phyloP scores from a whole-genome alignment of 202 grass and related monocot genomes.

The Saccharum hybrid region DNA sequence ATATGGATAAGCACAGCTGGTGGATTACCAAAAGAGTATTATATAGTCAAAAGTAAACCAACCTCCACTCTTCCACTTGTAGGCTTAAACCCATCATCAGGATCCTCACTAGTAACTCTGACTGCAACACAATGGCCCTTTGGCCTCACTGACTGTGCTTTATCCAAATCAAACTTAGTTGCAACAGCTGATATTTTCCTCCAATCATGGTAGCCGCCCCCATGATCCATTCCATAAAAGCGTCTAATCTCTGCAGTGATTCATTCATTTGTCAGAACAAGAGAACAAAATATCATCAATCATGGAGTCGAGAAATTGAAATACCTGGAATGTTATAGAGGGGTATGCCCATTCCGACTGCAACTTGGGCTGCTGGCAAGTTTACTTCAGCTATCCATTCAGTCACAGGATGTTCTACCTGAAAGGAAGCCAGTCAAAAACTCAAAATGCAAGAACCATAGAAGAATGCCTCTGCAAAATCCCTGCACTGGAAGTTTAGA shows the following conservation, averaged over 20 bases:
- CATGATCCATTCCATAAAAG: constrained; percentile 93
- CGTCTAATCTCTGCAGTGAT: constrained; percentile 78
- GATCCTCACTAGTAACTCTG: constrained; percentile 97
- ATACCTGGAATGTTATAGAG: constrained; percentile 96
- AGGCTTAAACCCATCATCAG: constrained; percentile 99
- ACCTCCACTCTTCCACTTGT: constrained; percentile 96
- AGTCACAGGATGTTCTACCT: constrained; percentile 97
- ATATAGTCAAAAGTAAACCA: constrained; percentile 16
- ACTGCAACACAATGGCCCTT: constrained; percentile 97
- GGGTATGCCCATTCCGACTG: constrained; percentile 94
- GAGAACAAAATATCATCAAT: constrained; percentile 29
- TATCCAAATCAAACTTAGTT: constrained; percentile 89
- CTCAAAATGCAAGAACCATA: constrained; percentile 3
- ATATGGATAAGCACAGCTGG: not conserved
- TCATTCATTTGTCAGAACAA: constrained; percentile 27
- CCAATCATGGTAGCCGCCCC: constrained; percentile 86
- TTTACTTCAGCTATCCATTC: constrained; percentile 99
- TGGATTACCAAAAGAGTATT: constrained; percentile 10
- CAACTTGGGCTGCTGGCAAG: constrained; percentile 97
- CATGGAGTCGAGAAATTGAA: constrained; percentile 26
- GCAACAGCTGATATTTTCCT: constrained; percentile 86
- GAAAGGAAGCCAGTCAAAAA: constrained; percentile 31
- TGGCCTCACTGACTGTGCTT: constrained; percentile 75
- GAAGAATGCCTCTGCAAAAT: constrained; percentile 9
- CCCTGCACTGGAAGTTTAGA: constrained; percentile 5